Conservation (phyloP, 106 monocot genomes). For the Apostasia shenzhenica region DNA sequence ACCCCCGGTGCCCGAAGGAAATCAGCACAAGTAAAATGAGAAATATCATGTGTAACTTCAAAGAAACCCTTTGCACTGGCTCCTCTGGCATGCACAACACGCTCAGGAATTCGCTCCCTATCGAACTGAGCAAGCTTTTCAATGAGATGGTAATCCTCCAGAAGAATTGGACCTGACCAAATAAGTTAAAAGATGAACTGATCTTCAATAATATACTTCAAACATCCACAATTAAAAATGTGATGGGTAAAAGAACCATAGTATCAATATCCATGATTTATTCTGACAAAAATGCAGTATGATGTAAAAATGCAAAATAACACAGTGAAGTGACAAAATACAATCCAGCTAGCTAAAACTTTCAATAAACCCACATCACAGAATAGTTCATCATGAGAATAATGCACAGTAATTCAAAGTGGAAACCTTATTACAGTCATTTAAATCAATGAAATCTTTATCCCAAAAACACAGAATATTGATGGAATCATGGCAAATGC, state of each 20-base stretch:
- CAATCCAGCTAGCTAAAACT: too few species aligned
- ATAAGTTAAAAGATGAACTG: background rate
- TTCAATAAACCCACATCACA: too few species aligned
- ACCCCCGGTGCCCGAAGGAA: constrained; percentile 70
- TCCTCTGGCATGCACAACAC: constrained; percentile 77
- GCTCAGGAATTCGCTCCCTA: constrained; percentile 64
- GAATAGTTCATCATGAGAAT: too few species aligned
- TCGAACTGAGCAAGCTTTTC: constrained; percentile 74
- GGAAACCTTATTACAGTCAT: too few species aligned
- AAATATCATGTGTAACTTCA: constrained; percentile 64
- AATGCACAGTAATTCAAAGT: too few species aligned
- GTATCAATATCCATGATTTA: background rate
- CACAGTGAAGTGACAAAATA: too few species aligned
- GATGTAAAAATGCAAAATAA: too few species aligned
- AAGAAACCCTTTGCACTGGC: constrained; percentile 79
- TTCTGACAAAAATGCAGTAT: background rate
- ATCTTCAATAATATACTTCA: background rate
- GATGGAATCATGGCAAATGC: too few species aligned
- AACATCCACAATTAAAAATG: background rate
- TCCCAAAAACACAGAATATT: too few species aligned
- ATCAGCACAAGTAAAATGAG: constrained; percentile 68
- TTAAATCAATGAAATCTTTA: too few species aligned
- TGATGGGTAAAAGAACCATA: background rate
- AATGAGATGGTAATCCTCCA: constrained; percentile 72
- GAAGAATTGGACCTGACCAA: constrained; percentile 53